Evolutionary conservation across 1,139 yeast species (phyloP).

Genomic region (Taphrina flavorubra): DNA sequence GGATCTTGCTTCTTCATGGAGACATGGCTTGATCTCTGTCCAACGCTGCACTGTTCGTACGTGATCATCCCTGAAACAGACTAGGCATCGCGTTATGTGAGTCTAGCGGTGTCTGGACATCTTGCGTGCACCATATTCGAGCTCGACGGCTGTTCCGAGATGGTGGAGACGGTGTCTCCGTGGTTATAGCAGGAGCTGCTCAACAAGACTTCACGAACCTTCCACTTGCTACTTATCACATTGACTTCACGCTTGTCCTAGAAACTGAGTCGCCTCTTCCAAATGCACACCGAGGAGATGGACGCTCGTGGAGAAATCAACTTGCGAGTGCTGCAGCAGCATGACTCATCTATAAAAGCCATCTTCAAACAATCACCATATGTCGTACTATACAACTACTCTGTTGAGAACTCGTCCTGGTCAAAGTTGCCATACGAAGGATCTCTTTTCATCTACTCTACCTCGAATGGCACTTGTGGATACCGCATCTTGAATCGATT

Average conservation of each 20-base stretch:
- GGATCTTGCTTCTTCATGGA: not conserved
- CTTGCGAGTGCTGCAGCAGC: slow-evolving; percentile 33
- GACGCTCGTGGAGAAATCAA: slow-evolving; percentile 36
- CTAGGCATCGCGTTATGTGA: too few species aligned
- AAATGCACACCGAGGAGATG: slow-evolving; percentile 4
- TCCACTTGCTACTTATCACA: too few species aligned
- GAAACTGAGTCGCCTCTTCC: too few species aligned
- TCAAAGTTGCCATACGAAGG: slow-evolving; percentile 36
- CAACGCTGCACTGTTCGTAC: too few species aligned
- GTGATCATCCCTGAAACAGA: too few species aligned
- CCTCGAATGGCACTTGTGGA: slow-evolving; percentile 23
- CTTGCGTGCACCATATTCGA: too few species aligned
- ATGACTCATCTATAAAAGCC: slow-evolving; percentile 23
- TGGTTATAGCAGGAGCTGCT: too few species aligned
- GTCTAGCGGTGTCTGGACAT: too few species aligned
- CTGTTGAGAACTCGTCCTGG: slow-evolving; percentile 25
- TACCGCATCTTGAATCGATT: slow-evolving; percentile 32
- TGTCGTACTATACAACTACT: slow-evolving; percentile 39
- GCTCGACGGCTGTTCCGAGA: too few species aligned
- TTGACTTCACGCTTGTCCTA: too few species aligned
- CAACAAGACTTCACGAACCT: too few species aligned
- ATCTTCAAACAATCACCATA: slow-evolving; percentile 31
- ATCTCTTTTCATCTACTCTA: slow-evolving; percentile 33
- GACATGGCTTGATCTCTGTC: not conserved
- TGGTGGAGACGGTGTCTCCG: too few species aligned